Percentiles rank a stretch among this genome's conserved stretches.
These are phyloP conservation scores for Funneliformis geosporum DNA, from an alignment of 192 early-diverging fungal genomes.

Conservation along the genomic window DNA sequence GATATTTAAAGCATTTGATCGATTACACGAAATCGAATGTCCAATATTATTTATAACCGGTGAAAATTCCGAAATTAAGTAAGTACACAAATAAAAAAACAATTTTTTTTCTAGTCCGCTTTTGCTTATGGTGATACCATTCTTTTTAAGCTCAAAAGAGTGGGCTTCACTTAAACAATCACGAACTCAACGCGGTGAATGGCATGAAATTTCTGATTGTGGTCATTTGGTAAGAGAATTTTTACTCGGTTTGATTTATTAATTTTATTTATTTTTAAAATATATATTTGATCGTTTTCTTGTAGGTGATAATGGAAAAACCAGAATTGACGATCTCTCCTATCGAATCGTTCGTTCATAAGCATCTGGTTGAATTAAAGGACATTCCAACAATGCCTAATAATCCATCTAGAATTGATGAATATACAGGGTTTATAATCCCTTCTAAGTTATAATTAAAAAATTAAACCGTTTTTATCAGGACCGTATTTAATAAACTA, in stretches of 20 bases:
- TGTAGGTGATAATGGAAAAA: constrained; percentile 10
- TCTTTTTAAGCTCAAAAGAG: not conserved
- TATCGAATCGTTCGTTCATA: not conserved
- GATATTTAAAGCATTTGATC: constrained; percentile 34
- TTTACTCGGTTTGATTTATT: not conserved
- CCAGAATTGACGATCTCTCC: not conserved
- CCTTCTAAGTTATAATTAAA: not conserved
- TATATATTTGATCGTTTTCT: not conserved
- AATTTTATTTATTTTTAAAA: not conserved
- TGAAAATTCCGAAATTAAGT: constrained; percentile 41
- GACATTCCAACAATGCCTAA: not conserved
- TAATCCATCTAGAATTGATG: not conserved
- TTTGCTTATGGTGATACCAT: not conserved
- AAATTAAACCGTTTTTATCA: too few relatives aligned
- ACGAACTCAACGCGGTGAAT: not conserved
- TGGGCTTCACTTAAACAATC: not conserved
- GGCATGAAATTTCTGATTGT: not conserved
- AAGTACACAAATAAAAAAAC: not conserved
- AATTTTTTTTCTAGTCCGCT: not conserved
- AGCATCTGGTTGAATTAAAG: not conserved
- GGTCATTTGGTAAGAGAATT: not conserved
- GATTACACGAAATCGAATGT: constrained; percentile 37
- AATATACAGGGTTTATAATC: not conserved
- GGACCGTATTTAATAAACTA: too few relatives aligned
- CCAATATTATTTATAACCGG: constrained; percentile 48